Evolutionary conservation across 352 stramenopile genomes (phyloP).

Genomic region (Phytophthora foliorum): DNA sequence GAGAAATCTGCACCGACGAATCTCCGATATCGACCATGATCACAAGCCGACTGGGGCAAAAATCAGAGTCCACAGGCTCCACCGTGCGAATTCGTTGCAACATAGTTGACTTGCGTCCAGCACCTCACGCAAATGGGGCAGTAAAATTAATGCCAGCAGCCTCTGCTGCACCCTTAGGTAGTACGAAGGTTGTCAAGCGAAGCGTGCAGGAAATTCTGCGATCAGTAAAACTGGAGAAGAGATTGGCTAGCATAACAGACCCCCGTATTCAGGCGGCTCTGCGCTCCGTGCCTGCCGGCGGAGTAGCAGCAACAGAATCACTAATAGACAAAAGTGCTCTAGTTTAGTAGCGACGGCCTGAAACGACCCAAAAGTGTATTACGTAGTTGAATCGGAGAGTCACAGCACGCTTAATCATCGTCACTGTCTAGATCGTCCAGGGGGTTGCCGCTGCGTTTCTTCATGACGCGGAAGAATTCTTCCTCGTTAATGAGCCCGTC

Average conservation of each 20-base stretch:
- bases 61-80: constrained; percentile 46
- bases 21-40: constrained; percentile 34
- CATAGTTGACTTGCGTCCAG: constrained; percentile 32
- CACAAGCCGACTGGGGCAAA: constrained; percentile 43
- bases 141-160: background rate
- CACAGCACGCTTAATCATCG: constrained; percentile 68
- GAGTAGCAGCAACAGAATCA: constrained; percentile 28
- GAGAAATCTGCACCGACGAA: constrained; percentile 16
- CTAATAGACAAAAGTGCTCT: constrained; percentile 36
- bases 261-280: constrained; percentile 19
- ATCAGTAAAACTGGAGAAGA: constrained; percentile 57
- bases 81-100: constrained; percentile 59
- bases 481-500: constrained; percentile 96
- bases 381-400: background rate
- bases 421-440: constrained; percentile 93
- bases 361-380: constrained; percentile 9
- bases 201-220: constrained; percentile 82
- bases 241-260: constrained; percentile 37
- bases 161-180: constrained; percentile 3
- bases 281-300: constrained; percentile 6
- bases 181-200: constrained; percentile 60
- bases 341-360: constrained; percentile 24
- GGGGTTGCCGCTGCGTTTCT: constrained; percentile 94
- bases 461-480: constrained; percentile 97
- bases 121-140: background rate